Percentiles rank a stretch among this genome's conserved stretches.
Conservation (phyloP, 2,329 filamentous ascomycete species). For the Arthrobotrys sinensis region DNA sequence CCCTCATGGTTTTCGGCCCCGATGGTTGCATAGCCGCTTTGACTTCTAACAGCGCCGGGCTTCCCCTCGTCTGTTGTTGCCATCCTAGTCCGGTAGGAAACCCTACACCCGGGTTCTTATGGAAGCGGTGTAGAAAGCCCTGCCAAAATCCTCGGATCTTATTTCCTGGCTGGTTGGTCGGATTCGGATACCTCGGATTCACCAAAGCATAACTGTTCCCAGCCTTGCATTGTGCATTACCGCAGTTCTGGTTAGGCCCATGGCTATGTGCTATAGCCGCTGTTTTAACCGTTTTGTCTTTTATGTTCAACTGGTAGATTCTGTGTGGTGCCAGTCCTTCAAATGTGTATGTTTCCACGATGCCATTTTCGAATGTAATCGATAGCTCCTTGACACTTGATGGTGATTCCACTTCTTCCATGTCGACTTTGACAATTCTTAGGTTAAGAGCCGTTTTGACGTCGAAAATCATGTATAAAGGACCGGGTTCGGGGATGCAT, state of each 20-base stretch:
- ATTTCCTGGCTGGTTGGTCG: conserved; percentile 19
- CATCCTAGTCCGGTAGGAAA: background rate
- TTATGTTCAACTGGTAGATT: conserved; percentile 56
- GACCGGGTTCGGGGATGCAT: conserved; percentile 57
- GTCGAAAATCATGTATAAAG: conserved; percentile 58
- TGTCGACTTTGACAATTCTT: conserved; percentile 52
- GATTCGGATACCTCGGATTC: conserved; percentile 23
- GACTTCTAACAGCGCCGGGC: conserved; percentile 43
- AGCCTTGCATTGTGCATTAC: conserved; percentile 12
- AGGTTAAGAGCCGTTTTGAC: conserved; percentile 56
- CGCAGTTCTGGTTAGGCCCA: conserved; percentile 21
- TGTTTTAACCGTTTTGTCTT: conserved; percentile 48
- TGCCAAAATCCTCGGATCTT: conserved; percentile 44
- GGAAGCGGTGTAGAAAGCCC: conserved; percentile 39
- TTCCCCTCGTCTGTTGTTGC: conserved; percentile 25
- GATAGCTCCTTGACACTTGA: conserved; percentile 52
- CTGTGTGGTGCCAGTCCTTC: conserved; percentile 49
- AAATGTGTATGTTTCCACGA: conserved; percentile 58
- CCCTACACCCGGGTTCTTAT: conserved; percentile 20
- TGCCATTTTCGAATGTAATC: conserved; percentile 53
- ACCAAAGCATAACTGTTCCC: conserved; percentile 4
- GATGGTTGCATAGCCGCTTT: conserved; percentile 33
- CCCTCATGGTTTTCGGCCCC: conserved; percentile 38
- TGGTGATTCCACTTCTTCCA: conserved; percentile 54
- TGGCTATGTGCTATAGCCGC: conserved; percentile 48